Conservation (phyloP, 225 moss, liverwort and hornwort genomes). For the Lunularia cruciata region DNA sequence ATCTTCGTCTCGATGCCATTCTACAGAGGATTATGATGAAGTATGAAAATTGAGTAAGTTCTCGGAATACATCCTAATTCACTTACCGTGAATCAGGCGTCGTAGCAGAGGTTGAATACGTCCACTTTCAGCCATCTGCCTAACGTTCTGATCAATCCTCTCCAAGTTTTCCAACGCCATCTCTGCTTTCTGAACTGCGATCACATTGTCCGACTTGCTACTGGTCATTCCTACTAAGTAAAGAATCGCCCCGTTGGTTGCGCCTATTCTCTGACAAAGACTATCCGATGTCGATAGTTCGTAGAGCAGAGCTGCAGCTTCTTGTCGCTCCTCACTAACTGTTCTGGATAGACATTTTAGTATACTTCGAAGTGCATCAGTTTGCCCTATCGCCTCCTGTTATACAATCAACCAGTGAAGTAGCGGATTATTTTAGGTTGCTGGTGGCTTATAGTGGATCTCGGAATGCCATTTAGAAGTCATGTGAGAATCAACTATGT, state of each 20-base stretch:
- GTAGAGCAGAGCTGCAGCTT: slow-evolving; percentile 66
- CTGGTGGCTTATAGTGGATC: no score
- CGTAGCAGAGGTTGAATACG: slow-evolving; percentile 86
- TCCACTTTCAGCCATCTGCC: slow-evolving; percentile 90
- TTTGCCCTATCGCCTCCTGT: slow-evolving; percentile 71
- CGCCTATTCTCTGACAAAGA: slow-evolving; percentile 86
- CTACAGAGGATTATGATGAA: no score
- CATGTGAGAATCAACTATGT: neutral
- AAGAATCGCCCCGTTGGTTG: slow-evolving; percentile 71
- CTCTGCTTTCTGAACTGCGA: slow-evolving; percentile 65
- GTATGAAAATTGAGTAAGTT: no score
- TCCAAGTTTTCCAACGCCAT: slow-evolving; percentile 67
- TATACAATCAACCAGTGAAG: no score
- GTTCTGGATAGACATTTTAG: slow-evolving; percentile 84
- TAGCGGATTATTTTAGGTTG: neutral
- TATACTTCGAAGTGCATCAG: slow-evolving; percentile 52
- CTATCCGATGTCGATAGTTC: slow-evolving; percentile 68
- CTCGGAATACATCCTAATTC: no score
- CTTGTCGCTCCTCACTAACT: slow-evolving; percentile 67
- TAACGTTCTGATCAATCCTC: slow-evolving; percentile 64
- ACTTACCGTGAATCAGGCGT: slow-evolving; percentile 64
- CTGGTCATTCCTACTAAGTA: slow-evolving; percentile 86
- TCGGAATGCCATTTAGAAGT: no score
- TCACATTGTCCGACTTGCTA: slow-evolving; percentile 57
- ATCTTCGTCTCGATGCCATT: no score